phyloP scores from a whole-genome alignment of 148 eudicot genomes.

The Arctostaphylos glauca region DNA sequence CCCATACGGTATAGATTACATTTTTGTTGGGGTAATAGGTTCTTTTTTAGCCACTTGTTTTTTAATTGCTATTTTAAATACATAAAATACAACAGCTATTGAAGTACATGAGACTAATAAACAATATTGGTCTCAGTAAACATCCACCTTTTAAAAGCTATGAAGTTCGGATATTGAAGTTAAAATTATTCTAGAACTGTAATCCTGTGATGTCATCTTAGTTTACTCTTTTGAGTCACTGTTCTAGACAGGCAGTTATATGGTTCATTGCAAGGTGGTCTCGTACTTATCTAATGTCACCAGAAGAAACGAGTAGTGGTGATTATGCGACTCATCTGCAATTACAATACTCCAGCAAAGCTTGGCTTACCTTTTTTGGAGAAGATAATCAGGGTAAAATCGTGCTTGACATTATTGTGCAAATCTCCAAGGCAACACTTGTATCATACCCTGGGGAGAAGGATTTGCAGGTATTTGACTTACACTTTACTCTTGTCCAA shows the following conservation, averaged over 20 bases:
- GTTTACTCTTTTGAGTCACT: slow-evolving; percentile 21
- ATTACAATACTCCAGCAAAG: slow-evolving; percentile 39
- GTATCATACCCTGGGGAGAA: slow-evolving; percentile 87
- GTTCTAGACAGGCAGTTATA: slow-evolving; percentile 63
- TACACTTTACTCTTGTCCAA: not conserved
- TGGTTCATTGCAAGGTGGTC: slow-evolving; percentile 99
- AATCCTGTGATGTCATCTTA: not conserved
- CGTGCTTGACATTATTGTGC: slow-evolving; percentile 62
- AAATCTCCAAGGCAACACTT: slow-evolving; percentile 64
- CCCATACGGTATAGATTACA: too few relatives aligned
- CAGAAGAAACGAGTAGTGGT: slow-evolving; percentile 42
- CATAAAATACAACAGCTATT: not conserved
- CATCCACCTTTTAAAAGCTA: not conserved
- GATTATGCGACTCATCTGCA: slow-evolving; percentile 18
- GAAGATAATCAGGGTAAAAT: slow-evolving; percentile 64
- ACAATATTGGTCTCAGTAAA: not conserved
- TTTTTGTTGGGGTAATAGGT: too few relatives aligned
- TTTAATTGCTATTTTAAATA: not conserved
- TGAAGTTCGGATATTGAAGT: not conserved
- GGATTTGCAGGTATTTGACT: slow-evolving; percentile 72
- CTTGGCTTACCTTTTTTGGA: slow-evolving; percentile 56
- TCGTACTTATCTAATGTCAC: slow-evolving; percentile 73
- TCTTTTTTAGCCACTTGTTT: not conserved
- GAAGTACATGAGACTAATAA: not conserved
- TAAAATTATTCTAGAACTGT: not conserved